A percentile compares a stretch with the other conserved stretches of the same genome.
Evolutionary conservation across 371 early-diverging fungal genomes (phyloP).

Genomic region (Choanephora cucurbitarum): DNA sequence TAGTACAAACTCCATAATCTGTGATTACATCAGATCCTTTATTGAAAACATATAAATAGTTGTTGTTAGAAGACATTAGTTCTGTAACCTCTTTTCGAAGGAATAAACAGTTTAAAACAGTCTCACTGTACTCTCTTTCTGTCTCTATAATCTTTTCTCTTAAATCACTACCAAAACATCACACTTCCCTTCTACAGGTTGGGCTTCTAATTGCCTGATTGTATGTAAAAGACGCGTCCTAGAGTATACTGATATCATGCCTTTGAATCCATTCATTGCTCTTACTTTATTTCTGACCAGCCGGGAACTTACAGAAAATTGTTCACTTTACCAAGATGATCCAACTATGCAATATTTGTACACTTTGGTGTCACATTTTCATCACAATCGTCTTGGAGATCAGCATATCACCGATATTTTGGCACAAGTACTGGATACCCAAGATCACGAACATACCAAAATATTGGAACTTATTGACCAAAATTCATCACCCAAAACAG

Average conservation of each 20-base stretch:
- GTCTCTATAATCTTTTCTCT: too few relatives aligned
- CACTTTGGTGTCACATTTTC: slow-evolving; percentile 12
- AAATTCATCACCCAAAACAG: slow-evolving; percentile 21
- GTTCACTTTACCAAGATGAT: slow-evolving; percentile 20
- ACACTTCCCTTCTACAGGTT: slow-evolving; percentile 23
- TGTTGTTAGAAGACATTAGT: too few relatives aligned
- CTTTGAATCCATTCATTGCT: slow-evolving; percentile 20
- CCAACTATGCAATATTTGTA: slow-evolving; percentile 24
- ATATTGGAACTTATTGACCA: slow-evolving; percentile 26
- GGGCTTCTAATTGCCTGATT: slow-evolving; percentile 21
- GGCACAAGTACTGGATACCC: slow-evolving; percentile 17
- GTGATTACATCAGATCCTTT: too few relatives aligned
- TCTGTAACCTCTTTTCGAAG: too few relatives aligned
- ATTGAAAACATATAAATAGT: too few relatives aligned
- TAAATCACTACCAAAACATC: too few relatives aligned
- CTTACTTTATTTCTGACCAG: slow-evolving; percentile 16
- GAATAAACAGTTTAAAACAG: too few relatives aligned
- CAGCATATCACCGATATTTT: slow-evolving; percentile 18
- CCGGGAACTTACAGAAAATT: slow-evolving; percentile 11
- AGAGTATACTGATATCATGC: slow-evolving; percentile 17
- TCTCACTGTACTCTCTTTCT: too few relatives aligned
- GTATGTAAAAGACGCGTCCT: slow-evolving; percentile 14
- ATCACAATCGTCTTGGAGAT: slow-evolving; percentile 23
- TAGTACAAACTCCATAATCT: too few relatives aligned
- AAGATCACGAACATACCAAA: slow-evolving; percentile 26